Percentiles rank a stretch among this genome's conserved stretches.
Conservation (phyloP, 148 eudicot genomes). For the Camellia sinensis region DNA sequence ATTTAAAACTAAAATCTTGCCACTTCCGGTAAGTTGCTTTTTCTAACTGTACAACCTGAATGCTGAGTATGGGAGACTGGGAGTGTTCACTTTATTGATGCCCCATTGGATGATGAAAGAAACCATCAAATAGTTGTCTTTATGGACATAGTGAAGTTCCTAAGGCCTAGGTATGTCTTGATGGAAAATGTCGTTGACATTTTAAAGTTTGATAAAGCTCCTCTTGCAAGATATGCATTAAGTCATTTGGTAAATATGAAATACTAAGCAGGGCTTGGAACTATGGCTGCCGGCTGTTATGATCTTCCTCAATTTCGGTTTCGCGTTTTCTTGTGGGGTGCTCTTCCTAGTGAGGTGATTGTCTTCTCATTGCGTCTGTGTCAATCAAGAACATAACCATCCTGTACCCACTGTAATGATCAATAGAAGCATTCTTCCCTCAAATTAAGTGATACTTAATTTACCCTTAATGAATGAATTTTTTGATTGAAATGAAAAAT, state of each 20-base stretch:
- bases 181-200: slow-evolving; percentile 96
- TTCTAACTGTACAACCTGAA: background rate
- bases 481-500: background rate
- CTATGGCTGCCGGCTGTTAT: slow-evolving; percentile 88
- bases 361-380: background rate
- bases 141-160: slow-evolving; percentile 85
- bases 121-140: slow-evolving; percentile 77
- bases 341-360: slow-evolving; percentile 72
- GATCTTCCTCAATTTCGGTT: slow-evolving; percentile 94
- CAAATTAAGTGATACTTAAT: background rate
- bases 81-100: background rate
- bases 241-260: slow-evolving; percentile 78
- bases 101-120: no score
- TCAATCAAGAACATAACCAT: background rate
- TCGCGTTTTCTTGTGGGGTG: slow-evolving; percentile 96
- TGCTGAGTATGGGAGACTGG: background rate
- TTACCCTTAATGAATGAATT: background rate
- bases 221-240: slow-evolving; percentile 83
- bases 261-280: slow-evolving; percentile 87
- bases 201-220: slow-evolving; percentile 63
- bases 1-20: slow-evolving; percentile 54
- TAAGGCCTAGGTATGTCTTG: slow-evolving; percentile 73
- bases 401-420: background rate
- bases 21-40: slow-evolving; percentile 65
- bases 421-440: background rate